A percentile compares a stretch with the other conserved stretches of the same genome.
Conservation (phyloP, 495 filamentous ascomycete species). For the Aspergillus egyptiacus region DNA sequence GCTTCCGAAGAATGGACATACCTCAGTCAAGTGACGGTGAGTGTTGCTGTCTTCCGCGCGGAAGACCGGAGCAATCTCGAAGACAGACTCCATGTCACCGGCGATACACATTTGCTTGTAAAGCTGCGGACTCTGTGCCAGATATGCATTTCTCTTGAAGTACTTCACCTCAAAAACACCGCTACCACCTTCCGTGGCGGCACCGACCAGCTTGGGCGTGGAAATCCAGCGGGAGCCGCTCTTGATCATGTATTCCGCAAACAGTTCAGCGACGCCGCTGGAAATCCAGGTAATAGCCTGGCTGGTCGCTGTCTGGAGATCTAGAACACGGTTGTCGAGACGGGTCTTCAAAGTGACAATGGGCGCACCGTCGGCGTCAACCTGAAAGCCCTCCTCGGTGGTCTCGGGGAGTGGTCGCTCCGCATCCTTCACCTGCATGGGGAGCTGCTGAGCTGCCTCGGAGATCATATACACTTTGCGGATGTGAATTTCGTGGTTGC, state of each 20-base stretch:
- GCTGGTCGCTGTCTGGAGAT: constrained; percentile 79
- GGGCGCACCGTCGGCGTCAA: constrained; percentile 47
- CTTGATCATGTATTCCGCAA: constrained; percentile 68
- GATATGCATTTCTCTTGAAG: constrained; percentile 76
- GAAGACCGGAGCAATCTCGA: constrained; percentile 87
- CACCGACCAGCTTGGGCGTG: constrained; percentile 81
- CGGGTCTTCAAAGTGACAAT: constrained; percentile 70
- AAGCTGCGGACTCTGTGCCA: constrained; percentile 91
- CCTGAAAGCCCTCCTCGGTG: constrained; percentile 38
- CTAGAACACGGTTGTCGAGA: constrained; percentile 83
- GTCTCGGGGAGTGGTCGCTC: constrained; percentile 47
- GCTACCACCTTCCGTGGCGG: constrained; percentile 87
- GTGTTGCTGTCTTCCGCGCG: constrained; percentile 96
- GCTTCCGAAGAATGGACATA: constrained; percentile 21
- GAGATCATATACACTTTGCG: constrained; percentile 71
- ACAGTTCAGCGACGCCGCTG: constrained; percentile 72
- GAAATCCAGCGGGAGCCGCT: constrained; percentile 83
- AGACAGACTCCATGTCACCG: constrained; percentile 84
- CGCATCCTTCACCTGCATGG: constrained; percentile 66
- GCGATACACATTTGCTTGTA: constrained; percentile 97
- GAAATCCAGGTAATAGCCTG: constrained; percentile 83
- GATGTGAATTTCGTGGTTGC: constrained; percentile 72
- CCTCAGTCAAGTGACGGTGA: constrained; percentile 89
- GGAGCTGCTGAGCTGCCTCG: constrained; percentile 57
- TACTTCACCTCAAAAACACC: constrained; percentile 92